phyloP scores from a whole-genome alignment of 2,329 filamentous ascomycete species.

The Myriosclerotinia duriaeana region DNA sequence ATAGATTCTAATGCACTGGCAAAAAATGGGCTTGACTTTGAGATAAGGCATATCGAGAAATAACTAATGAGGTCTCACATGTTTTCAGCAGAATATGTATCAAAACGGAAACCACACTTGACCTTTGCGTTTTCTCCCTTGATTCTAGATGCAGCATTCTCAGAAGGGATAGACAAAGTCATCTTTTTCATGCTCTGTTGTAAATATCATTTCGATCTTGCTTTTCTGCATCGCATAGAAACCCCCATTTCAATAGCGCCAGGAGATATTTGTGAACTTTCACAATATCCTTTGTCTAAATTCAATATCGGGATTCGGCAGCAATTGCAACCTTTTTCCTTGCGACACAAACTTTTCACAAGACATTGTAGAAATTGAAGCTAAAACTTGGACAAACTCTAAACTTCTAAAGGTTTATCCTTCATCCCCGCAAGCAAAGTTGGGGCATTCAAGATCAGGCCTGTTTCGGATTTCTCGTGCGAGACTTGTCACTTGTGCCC shows the following conservation, averaged over 20 bases:
- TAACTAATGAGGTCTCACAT: constrained; percentile 10
- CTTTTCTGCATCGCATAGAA: background rate
- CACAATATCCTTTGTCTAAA: background rate
- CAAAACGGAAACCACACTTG: background rate
- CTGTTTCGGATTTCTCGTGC: background rate
- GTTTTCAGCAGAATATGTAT: constrained; percentile 6
- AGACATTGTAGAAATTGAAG: constrained; percentile 11
- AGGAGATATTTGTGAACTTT: background rate
- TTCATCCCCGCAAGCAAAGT: background rate
- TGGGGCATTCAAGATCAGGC: constrained; percentile 11
- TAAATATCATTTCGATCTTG: too few species aligned
- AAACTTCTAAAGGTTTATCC: background rate
- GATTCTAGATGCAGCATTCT: background rate
- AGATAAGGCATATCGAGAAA: constrained; percentile 2
- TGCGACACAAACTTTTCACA: background rate
- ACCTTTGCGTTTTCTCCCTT: background rate
- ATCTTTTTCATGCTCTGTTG: too few species aligned
- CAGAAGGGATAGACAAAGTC: background rate
- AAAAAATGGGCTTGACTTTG: background rate
- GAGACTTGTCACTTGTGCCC: background rate
- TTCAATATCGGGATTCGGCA: background rate
- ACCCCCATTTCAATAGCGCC: background rate
- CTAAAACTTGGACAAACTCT: background rate
- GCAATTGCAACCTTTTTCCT: too few species aligned
- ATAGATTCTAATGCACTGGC: background rate